These are phyloP conservation scores for Vaccinium myrtillus DNA, from an alignment of 148 eudicot genomes.

Conservation along the genomic window DNA sequence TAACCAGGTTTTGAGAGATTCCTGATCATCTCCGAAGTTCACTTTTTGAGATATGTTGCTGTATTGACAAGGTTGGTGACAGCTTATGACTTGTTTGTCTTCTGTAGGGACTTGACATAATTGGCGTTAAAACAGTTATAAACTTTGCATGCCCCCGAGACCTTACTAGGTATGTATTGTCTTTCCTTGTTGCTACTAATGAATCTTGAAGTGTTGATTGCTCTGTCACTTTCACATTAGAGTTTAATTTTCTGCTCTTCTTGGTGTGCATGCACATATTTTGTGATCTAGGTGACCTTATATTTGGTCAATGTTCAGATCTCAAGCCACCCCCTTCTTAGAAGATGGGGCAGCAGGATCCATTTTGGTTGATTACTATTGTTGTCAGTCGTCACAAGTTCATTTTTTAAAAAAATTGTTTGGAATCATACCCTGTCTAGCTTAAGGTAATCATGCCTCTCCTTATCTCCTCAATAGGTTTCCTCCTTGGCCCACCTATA, in stretches of 20 bases:
- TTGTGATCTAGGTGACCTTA: neutral
- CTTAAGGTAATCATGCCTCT: neutral
- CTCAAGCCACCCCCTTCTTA: neutral
- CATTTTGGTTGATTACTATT: neutral
- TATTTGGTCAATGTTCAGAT: neutral
- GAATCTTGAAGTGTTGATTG: neutral
- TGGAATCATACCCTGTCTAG: neutral
- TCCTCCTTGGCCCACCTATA: neutral
- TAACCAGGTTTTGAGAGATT: neutral
- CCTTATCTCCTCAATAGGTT: neutral
- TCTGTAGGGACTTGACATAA: constrained; percentile 78
- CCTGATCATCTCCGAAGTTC: neutral
- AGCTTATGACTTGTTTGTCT: neutral
- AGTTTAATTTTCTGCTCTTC: neutral
- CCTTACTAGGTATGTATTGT: constrained; percentile 45
- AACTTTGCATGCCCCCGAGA: constrained; percentile 89
- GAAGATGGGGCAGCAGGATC: neutral
- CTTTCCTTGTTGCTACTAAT: neutral
- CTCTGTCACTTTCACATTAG: neutral
- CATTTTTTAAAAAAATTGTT: neutral
- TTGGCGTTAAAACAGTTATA: constrained; percentile 87
- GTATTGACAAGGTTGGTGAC: neutral
- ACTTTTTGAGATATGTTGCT: neutral
- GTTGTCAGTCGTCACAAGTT: neutral
- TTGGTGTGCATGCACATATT: neutral